phyloP scores from a whole-genome alignment of 108 stramenopile genomes.

The Nannochloropsis salina region DNA sequence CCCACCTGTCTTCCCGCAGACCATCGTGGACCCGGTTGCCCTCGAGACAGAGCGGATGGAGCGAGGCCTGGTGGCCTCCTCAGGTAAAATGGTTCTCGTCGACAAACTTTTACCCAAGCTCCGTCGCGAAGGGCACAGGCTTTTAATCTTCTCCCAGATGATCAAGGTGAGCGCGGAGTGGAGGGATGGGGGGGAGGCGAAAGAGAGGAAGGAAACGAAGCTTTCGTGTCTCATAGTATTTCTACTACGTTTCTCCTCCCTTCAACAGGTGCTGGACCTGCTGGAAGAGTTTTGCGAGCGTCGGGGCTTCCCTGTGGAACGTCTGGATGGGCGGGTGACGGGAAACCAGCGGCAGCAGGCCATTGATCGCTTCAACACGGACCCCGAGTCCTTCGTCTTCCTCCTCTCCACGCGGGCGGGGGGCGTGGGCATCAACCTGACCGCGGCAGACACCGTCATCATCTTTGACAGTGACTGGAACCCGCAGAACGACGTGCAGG shows the following conservation, averaged over 20 bases:
- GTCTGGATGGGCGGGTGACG: slow-evolving; percentile 77
- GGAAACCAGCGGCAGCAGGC: slow-evolving; percentile 94
- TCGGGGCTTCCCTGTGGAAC: slow-evolving; percentile 75
- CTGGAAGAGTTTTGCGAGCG: slow-evolving; percentile 82
- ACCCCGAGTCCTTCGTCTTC: slow-evolving; percentile 79
- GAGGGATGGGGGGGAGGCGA: not conserved
- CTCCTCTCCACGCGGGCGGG: slow-evolving; percentile 81
- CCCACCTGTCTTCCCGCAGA: too few species aligned
- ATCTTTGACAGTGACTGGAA: slow-evolving; percentile 95
- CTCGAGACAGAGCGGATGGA: slow-evolving; percentile 62
- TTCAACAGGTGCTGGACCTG: slow-evolving; percentile 36
- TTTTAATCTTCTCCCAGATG: slow-evolving; percentile 91
- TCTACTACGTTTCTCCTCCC: not conserved
- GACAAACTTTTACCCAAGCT: slow-evolving; percentile 98
- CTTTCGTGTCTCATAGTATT: not conserved
- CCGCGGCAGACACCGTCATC: slow-evolving; percentile 79
- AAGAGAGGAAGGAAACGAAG: not conserved
- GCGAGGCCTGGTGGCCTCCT: slow-evolving; percentile 71
- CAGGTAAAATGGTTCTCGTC: slow-evolving; percentile 97
- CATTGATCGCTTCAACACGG: slow-evolving; percentile 91
- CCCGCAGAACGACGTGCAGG: slow-evolving; percentile 97
- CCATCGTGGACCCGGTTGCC: not conserved
- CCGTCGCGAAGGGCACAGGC: slow-evolving; percentile 88
- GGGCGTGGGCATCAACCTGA: slow-evolving; percentile 98
- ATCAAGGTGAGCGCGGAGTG: slow-evolving; percentile 52